phyloP scores from a whole-genome alignment of 2,329 filamentous ascomycete genomes.

The Fusarium sp. region DNA sequence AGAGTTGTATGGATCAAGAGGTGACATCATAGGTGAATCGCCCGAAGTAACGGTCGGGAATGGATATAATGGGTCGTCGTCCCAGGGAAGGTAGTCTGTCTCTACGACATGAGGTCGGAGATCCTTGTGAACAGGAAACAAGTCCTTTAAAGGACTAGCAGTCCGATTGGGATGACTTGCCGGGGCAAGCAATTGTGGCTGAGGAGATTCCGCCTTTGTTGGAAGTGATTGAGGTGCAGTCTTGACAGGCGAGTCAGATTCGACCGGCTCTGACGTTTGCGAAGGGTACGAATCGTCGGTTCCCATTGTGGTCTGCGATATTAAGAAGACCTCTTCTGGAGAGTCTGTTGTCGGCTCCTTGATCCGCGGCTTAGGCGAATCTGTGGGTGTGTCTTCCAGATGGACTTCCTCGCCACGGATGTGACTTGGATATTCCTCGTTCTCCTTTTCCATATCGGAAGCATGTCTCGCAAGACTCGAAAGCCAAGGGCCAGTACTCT shows the following conservation, averaged over 20 bases:
- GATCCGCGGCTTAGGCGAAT: constrained; percentile 10
- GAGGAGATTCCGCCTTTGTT: constrained; percentile 4
- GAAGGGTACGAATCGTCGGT: constrained; percentile 52
- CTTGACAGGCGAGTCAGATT: constrained; percentile 35
- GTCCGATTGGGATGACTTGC: constrained; percentile 32
- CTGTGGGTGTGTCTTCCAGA: constrained; percentile 25
- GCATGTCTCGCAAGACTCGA: constrained; percentile 47
- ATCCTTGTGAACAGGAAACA: constrained; percentile 52
- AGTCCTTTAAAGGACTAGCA: constrained; percentile 45
- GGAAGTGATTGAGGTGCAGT: constrained; percentile 14
- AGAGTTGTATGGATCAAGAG: constrained; percentile 67
- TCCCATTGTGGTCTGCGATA: constrained; percentile 60
- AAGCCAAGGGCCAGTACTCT: constrained; percentile 39
- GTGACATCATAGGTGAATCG: constrained; percentile 44
- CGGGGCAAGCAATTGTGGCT: constrained; percentile 29
- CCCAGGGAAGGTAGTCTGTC: constrained; percentile 70
- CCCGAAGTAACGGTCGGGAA: constrained; percentile 51
- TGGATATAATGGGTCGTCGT: constrained; percentile 67
- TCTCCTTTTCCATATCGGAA: constrained; percentile 47
- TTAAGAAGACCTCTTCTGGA: constrained; percentile 57
- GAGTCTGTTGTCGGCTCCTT: constrained; percentile 45
- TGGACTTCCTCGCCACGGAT: constrained; percentile 58
- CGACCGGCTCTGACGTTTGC: constrained; percentile 49
- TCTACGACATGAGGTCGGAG: constrained; percentile 61
- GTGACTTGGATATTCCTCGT: constrained; percentile 58